These are phyloP conservation scores for Raphidocelis subcapitata DNA, from an alignment of 139 green algal genomes.

Conservation along the genomic window DNA sequence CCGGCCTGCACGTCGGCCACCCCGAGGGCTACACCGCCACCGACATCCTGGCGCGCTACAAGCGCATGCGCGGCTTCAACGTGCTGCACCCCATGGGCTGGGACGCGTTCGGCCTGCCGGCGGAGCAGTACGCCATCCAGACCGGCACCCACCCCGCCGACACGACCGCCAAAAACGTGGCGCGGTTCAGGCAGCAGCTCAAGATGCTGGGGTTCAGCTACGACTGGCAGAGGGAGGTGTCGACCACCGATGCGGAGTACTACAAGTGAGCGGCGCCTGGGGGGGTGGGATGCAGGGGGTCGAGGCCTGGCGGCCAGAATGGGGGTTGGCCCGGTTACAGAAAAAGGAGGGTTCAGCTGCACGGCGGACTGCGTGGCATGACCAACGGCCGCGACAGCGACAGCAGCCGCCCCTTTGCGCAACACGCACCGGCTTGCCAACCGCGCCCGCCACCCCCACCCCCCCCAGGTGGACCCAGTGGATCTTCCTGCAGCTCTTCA, in stretches of 20 bases:
- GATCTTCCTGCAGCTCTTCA: slow-evolving; percentile 98
- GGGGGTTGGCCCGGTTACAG: too few species aligned
- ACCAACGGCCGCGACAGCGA: neutral
- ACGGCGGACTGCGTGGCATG: neutral
- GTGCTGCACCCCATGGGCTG: slow-evolving; percentile 99
- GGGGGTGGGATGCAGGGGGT: neutral
- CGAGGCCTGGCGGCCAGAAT: neutral
- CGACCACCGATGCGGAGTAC: slow-evolving; percentile 91
- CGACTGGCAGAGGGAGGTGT: slow-evolving; percentile 93
- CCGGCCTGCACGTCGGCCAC: slow-evolving; percentile 89
- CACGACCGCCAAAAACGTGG: slow-evolving; percentile 90
- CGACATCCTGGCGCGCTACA: slow-evolving; percentile 97
- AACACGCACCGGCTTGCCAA: too few species aligned
- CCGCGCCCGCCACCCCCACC: neutral
- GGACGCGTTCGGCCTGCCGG: slow-evolving; percentile 98
- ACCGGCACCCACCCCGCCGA: slow-evolving; percentile 92
- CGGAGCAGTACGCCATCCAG: slow-evolving; percentile 97
- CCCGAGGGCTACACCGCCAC: slow-evolving; percentile 92
- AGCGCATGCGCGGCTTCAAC: slow-evolving; percentile 94
- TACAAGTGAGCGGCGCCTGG: slow-evolving; percentile 63
- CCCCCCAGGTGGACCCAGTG: slow-evolving; percentile 95
- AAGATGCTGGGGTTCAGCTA: slow-evolving; percentile 95
- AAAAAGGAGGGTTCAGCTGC: neutral
- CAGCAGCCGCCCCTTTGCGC: neutral
- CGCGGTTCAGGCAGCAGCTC: slow-evolving; percentile 91